Conservation (phyloP, 306 rosid species). For the Morella rubra region DNA sequence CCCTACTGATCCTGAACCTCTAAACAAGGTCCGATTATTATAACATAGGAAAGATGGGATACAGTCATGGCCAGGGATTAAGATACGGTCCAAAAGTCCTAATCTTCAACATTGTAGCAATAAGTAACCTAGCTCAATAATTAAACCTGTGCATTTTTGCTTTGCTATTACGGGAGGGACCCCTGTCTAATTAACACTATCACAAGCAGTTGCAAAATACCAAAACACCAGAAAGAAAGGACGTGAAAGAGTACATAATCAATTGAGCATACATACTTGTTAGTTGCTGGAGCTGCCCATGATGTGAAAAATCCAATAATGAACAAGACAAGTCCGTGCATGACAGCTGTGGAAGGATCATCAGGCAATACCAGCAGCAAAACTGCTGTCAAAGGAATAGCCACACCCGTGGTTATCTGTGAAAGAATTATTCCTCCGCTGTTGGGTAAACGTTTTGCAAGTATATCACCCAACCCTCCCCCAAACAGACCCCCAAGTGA, state of each 20-base stretch:
- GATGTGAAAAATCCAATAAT: constrained; percentile 61
- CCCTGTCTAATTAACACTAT: not conserved
- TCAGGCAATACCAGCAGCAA: constrained; percentile 60
- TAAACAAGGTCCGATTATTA: not conserved
- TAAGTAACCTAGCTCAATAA: not conserved
- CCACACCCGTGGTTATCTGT: constrained; percentile 69
- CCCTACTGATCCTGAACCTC: not conserved
- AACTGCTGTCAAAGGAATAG: constrained; percentile 68
- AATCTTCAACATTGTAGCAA: not conserved
- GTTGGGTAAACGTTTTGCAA: constrained; percentile 61
- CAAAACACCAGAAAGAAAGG: not conserved
- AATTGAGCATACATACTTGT: constrained; percentile 48
- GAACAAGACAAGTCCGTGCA: constrained; percentile 63
- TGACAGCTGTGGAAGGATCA: constrained; percentile 58
- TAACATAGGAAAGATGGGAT: no score
- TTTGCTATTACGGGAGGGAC: not conserved
- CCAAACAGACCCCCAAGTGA: constrained; percentile 77
- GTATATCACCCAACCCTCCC: constrained; percentile 68
- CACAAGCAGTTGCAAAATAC: not conserved
- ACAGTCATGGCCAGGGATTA: no score
- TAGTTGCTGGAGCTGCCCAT: constrained; percentile 79
- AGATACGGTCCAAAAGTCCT: not conserved
- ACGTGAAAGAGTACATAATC: not conserved
- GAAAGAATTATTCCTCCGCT: constrained; percentile 64
- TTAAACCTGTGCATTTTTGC: not conserved